Evolutionary conservation across 352 stramenopile species (phyloP), one percentile per base, ranked within the genome.

Genomic region (Globisporangium rhizosaccharum): DNA sequence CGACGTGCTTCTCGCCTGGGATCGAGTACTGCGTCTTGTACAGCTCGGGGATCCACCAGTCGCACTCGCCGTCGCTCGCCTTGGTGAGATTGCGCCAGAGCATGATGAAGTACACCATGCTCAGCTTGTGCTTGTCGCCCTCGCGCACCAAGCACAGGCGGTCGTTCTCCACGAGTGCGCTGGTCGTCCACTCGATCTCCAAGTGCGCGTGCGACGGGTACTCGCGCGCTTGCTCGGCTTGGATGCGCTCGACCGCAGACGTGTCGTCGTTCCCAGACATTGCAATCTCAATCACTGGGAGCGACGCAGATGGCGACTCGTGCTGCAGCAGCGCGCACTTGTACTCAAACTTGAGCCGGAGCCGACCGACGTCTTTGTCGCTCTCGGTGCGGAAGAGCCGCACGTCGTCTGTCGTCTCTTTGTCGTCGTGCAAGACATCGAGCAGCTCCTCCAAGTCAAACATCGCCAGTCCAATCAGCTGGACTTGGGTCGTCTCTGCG

Each of bases 271-370:
- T 72, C 15, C 65, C 56, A 1, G 66, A 65, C 64, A 77, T 75
- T 20, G 62, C 64, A 17, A 82, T 75, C 12, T 33, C 56, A 23
- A 79, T 42, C 1, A 18, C 23, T 25, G 65, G 44, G 7, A 82
- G 59, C 6, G 55, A 12, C 0, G 23, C 30, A 12, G 33, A 20
- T 4, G 42, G 37, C 1, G 56, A 56, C 18, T 75, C 65, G n/a
- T 60, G 53, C 44, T 79, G 67, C 30, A 81, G 33, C 0, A 67
- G 65, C 5, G 48, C 65, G 30, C 76, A 83, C 37, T 86, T 79
- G 63, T 79, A 86, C 57, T 79, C 46, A 42, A 82, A 79, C 41
- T 73, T 39, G 18, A 86, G 45, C 9, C 76, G 39, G 15, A 83
- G 23, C 6, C 76, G 63, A 2, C 73, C 73, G 3, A 79, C 65